Evolutionary conservation across 495 filamentous ascomycete species (phyloP), one percentile per base, ranked within the genome.

Genomic region (Haplographium delicatum): DNA sequence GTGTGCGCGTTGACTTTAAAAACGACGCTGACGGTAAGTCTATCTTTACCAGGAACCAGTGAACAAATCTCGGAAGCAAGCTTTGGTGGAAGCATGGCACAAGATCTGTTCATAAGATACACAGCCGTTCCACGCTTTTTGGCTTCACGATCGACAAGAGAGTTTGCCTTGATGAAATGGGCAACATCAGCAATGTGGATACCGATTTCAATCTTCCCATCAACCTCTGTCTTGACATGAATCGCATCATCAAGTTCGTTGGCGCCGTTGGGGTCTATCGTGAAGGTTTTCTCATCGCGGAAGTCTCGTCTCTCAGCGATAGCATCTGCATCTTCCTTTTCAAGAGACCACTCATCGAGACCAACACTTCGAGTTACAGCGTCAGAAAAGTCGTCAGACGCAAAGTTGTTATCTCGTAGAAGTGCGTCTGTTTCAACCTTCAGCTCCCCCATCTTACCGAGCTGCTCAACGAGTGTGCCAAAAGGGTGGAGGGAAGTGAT

Each of bases 401-500:
- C 85, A 61, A 98, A 98, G 72, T 98, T 98, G 76, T 98, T 98
- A 67, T 98, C 93, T 38, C 93, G 83, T 33, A 98, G 83, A 20
- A 98, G 79, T 34, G 93, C 93, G 70, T 98, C 94, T 3, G 94
- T 98, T 70, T 98, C 93, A 24, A 97, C 91, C 65, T 86, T 94
- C 57, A 94, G 74, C 63, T 97, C 88, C 50, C 93, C 93, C 88
- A 97, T 97, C 68, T 90, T 90, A 42, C 93, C 93, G 37, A 98
- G 84, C 68, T 94, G 88, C 70, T 98, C 93, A 20, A 96, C 93
- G 37, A 98, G 81, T 4, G 94, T 98, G 60, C 93, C 93, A 56
- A 98, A 98, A 13, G 93, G 93, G 68, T 98, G 93, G 27, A 98
- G 81, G 8, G 94, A 97, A n/a, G 93, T 98, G 65, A 98, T 98